Conservation (phyloP, 2,329 filamentous ascomycete genomes). For the Sphaerulina musiva region DNA sequence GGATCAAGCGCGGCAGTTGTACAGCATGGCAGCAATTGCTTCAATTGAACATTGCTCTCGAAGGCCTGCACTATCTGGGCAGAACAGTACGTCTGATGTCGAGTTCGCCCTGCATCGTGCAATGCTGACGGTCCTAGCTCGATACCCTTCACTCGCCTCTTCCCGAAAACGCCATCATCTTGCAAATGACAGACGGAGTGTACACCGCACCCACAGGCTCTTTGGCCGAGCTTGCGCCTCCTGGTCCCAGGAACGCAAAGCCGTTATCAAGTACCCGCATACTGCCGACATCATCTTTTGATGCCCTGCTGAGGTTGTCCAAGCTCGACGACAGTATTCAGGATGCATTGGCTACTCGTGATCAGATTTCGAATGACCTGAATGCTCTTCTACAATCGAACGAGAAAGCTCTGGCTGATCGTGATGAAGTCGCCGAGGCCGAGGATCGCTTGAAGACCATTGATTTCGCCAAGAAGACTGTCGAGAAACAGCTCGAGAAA, state of each 20-base stretch:
- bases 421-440: conserved; percentile 37
- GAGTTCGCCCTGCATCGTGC: neutral
- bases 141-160: conserved; percentile 63
- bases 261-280: conserved; percentile 28
- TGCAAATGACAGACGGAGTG: conserved; percentile 78
- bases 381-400: conserved; percentile 45
- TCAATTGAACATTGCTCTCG: conserved; percentile 64
- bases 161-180: conserved; percentile 74
- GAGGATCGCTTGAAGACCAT: conserved; percentile 41
- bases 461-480: conserved; percentile 51
- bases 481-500: conserved; percentile 59
- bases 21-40: conserved; percentile 58
- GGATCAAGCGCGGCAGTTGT: conserved; percentile 57
- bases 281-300: conserved; percentile 72
- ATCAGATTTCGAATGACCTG: conserved; percentile 71
- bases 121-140: conserved; percentile 32
- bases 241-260: conserved; percentile 22
- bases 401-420: conserved; percentile 33
- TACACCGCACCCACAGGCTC: conserved; percentile 52
- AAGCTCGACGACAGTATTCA: conserved; percentile 88
- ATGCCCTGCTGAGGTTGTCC: conserved; percentile 76
- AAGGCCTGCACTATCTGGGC: conserved; percentile 70
- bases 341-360: conserved; percentile 73
- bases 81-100: conserved; percentile 42
- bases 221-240: conserved; percentile 22